These are phyloP conservation scores for Picochlorum sp. DNA, from an alignment of 139 green algal genomes.

Conservation along the genomic window DNA sequence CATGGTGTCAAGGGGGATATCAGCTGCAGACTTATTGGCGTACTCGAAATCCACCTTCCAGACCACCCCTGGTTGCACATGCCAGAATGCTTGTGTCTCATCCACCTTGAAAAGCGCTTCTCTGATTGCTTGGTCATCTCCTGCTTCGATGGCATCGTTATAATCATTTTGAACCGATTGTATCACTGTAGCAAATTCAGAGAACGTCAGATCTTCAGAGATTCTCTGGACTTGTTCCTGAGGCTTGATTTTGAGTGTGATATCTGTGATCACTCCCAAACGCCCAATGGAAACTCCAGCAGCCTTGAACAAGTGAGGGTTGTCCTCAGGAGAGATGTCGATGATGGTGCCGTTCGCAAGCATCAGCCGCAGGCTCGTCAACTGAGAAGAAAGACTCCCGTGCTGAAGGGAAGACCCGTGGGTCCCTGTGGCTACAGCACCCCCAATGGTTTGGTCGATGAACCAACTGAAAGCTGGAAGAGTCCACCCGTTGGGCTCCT, in stretches of 20 bases:
- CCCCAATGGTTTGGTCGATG: slow-evolving; percentile 76
- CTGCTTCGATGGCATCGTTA: slow-evolving; percentile 8
- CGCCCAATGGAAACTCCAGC: slow-evolving; percentile 43
- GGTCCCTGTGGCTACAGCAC: slow-evolving; percentile 69
- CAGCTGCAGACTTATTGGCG: slow-evolving; percentile 19
- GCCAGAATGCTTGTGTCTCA: slow-evolving; percentile 39
- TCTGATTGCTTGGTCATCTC: slow-evolving; percentile 6
- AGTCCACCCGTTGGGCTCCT: slow-evolving; percentile 51
- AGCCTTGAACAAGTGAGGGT: slow-evolving; percentile 54
- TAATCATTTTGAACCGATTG: slow-evolving; percentile 34
- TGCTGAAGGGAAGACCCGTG: slow-evolving; percentile 64
- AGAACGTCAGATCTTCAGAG: slow-evolving; percentile 12
- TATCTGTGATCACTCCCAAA: slow-evolving; percentile 63
- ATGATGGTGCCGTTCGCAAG: slow-evolving; percentile 64
- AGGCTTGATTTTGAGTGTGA: slow-evolving; percentile 40
- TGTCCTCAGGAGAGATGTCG: slow-evolving; percentile 36
- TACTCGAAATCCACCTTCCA: slow-evolving; percentile 26
- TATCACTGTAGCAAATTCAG: slow-evolving; percentile 3
- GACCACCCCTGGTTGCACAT: slow-evolving; percentile 17
- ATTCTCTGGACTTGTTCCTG: slow-evolving; percentile 18
- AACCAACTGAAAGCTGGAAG: slow-evolving; percentile 70
- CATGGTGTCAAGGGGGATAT: slow-evolving; percentile 22
- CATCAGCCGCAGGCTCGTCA: slow-evolving; percentile 48
- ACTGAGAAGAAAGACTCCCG: slow-evolving; percentile 56
- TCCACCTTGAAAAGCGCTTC: slow-evolving; percentile 19